phyloP scores from a whole-genome alignment of 495 filamentous ascomycete genomes.

The Xylaria sp. region DNA sequence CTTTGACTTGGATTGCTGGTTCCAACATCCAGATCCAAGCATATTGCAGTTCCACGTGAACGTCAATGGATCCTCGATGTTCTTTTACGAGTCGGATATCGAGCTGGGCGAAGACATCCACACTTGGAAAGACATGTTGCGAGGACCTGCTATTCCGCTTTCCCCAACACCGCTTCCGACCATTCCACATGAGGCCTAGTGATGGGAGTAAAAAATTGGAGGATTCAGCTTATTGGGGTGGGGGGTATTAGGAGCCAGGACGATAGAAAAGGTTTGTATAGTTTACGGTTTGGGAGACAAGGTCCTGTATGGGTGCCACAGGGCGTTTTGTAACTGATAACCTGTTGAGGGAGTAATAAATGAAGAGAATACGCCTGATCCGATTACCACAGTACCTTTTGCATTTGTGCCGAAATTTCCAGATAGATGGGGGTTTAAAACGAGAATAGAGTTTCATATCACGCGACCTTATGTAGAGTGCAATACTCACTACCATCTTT shows the following conservation, averaged over 20 bases:
- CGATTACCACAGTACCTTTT: not conserved
- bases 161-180: not conserved
- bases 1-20: constrained; percentile 21
- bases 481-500: not conserved
- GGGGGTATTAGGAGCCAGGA: not conserved
- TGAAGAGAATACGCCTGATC: not conserved
- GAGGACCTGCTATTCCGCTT: not conserved
- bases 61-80: constrained; percentile 27
- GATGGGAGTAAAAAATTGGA: not conserved
- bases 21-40: not conserved
- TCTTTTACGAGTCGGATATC: constrained; percentile 22
- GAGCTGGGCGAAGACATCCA: not conserved
- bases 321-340: not conserved
- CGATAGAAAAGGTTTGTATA: not conserved
- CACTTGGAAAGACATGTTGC: not conserved
- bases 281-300: not conserved
- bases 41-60: constrained; percentile 8
- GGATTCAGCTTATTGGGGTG: not conserved
- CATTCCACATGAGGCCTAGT: not conserved
- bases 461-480: not conserved
- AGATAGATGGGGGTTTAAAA: not conserved
- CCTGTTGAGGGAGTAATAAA: not conserved
- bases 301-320: not conserved
- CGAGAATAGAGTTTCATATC: not conserved
- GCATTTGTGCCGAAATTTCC: not conserved